phyloP scores from a whole-genome alignment of 495 filamentous ascomycete species.

The Penicillium goetzii region DNA sequence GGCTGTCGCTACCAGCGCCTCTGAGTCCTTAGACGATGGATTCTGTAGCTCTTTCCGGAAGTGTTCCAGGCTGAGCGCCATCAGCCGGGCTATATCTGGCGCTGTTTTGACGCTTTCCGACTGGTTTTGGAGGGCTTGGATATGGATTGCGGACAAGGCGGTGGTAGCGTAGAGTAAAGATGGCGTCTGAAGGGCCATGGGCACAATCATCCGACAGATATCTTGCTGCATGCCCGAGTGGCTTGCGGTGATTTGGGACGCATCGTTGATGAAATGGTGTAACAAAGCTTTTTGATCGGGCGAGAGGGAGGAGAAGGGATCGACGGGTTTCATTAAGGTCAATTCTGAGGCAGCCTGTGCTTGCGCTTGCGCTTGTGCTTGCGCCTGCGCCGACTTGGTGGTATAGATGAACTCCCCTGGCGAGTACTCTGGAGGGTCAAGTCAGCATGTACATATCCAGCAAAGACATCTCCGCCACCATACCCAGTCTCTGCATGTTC shows the following conservation, averaged over 20 bases:
- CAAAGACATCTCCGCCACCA: not conserved
- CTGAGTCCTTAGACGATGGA: conserved; percentile 40
- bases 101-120: conserved; percentile 49
- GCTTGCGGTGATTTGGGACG: conserved; percentile 50
- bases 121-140: conserved; percentile 48
- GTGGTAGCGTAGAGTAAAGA: conserved; percentile 52
- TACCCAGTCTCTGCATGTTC: conserved; percentile 52
- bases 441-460: conserved; percentile 5
- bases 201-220: conserved; percentile 52
- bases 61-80: conserved; percentile 51
- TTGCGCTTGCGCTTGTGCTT: conserved; percentile 16
- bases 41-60: conserved; percentile 50
- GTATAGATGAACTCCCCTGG: conserved; percentile 54
- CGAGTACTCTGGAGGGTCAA: conserved; percentile 42
- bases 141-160: conserved; percentile 52
- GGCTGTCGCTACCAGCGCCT: conserved; percentile 51
- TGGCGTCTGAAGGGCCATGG: conserved; percentile 52
- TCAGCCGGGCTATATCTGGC: conserved; percentile 48
- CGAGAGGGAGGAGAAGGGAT: conserved; percentile 48
- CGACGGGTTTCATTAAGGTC: conserved; percentile 38
- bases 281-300: conserved; percentile 45
- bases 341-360: conserved; percentile 28
- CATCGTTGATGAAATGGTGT: conserved; percentile 52
- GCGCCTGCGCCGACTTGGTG: conserved; percentile 32
- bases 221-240: conserved; percentile 52